Conservation (phyloP, 352 stramenopile genomes). For the Aphanomyces astaci region DNA sequence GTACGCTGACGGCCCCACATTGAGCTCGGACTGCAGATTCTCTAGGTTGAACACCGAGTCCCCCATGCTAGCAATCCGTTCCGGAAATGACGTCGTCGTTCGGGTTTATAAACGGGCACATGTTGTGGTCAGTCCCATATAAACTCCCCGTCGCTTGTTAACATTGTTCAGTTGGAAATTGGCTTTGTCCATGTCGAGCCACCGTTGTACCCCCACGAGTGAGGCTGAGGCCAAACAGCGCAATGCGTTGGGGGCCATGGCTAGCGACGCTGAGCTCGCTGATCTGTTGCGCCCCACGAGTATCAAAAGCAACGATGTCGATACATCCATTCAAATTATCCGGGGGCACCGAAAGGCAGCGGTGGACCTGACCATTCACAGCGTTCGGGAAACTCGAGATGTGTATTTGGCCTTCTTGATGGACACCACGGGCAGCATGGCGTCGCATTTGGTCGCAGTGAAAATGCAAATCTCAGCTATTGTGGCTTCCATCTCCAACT, state of each 20-base stretch:
- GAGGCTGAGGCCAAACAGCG: neutral
- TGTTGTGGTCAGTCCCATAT: no score
- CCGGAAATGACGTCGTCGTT: no score
- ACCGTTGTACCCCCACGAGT: neutral
- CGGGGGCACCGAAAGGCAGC: neutral
- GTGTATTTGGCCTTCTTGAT: constrained; percentile 23
- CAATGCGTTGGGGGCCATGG: neutral
- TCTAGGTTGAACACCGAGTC: constrained; percentile 5
- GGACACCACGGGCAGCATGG: constrained; percentile 26
- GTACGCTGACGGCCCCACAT: constrained; percentile 3
- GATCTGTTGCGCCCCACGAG: neutral
- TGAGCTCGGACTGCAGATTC: neutral
- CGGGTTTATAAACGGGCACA: no score
- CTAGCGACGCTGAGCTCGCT: neutral
- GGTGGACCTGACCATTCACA: neutral
- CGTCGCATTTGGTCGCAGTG: constrained; percentile 25
- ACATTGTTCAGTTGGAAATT: neutral
- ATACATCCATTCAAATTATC: neutral
- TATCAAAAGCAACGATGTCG: neutral
- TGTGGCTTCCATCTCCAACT: constrained; percentile 20
- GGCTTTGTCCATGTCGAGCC: neutral
- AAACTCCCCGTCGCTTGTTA: neutral
- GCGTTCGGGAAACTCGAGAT: neutral
- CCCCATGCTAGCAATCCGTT: no score
- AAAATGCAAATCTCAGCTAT: constrained; percentile 29